These are phyloP conservation scores for Osmanthus fragrans DNA, from an alignment of 257 asterid species.

Conservation along the genomic window DNA sequence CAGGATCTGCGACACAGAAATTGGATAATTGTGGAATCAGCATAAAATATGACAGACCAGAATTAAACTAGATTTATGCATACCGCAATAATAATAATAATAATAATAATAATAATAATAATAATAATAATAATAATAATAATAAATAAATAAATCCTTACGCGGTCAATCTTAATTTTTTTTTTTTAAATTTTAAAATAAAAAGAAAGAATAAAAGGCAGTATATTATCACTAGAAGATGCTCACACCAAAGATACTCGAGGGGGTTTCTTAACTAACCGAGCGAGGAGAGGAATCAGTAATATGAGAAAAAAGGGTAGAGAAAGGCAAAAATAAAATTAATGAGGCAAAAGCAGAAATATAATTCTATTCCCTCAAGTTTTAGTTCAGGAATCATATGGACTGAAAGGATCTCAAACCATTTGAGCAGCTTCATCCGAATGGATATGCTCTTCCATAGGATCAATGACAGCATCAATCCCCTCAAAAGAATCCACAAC, in stretches of 20 bases:
- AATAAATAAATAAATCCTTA: not conserved
- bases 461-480: not conserved
- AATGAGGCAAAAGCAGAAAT: not conserved
- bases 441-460: not conserved
- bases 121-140: not conserved
- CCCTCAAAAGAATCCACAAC: not conserved
- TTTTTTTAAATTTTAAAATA: not conserved
- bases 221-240: not conserved
- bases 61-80: not conserved
- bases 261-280: not conserved
- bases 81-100: not conserved
- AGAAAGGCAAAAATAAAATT: not conserved
- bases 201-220: slow-evolving; percentile 1
- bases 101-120: too few species aligned
- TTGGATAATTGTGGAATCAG: slow-evolving; percentile 7
- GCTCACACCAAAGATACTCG: not conserved
- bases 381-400: not conserved
- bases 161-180: not conserved
- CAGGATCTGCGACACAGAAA: slow-evolving; percentile 56
- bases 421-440: not conserved
- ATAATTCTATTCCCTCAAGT: not conserved
- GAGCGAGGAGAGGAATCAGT: not conserved
- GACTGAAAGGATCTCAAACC: not conserved
- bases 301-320: not conserved
- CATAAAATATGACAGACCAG: not conserved